phyloP scores from a whole-genome alignment of 129 eudicot genomes.

The Silybum marianum region DNA sequence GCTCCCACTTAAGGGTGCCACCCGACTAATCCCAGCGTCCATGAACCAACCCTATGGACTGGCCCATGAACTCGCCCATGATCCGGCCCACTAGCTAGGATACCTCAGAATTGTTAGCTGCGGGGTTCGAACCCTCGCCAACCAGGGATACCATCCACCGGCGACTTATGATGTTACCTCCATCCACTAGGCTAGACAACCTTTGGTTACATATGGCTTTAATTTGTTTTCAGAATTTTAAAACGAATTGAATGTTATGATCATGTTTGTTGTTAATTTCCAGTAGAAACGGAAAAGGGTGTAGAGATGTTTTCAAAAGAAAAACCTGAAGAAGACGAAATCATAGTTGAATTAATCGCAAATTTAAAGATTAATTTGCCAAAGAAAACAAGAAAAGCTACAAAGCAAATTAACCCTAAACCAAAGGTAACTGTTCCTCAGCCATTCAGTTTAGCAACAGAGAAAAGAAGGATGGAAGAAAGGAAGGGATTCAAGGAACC shows the following conservation, averaged over 20 bases:
- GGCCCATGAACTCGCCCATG: too few species aligned
- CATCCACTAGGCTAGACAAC: too few species aligned
- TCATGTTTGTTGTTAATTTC: neutral
- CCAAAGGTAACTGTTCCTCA: slow-evolving; percentile 32
- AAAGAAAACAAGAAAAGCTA: slow-evolving; percentile 18
- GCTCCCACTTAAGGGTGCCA: too few species aligned
- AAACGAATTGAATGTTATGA: neutral
- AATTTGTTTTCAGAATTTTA: neutral
- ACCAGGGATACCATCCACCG: too few species aligned
- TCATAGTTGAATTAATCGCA: slow-evolving; percentile 7
- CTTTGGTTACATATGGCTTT: too few species aligned
- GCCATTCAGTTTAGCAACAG: slow-evolving; percentile 42
- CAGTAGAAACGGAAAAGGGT: slow-evolving; percentile 11
- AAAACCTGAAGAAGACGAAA: slow-evolving; percentile 28
- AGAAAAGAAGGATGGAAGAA: slow-evolving; percentile 30
- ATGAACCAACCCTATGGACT: too few species aligned
- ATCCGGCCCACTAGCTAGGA: too few species aligned
- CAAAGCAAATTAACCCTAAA: slow-evolving; percentile 15
- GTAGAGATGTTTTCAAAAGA: slow-evolving; percentile 6
- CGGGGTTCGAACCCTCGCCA: too few species aligned
- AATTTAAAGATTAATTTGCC: slow-evolving; percentile 1
- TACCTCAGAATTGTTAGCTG: too few species aligned
- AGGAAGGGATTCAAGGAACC: slow-evolving; percentile 21
- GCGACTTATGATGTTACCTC: too few species aligned
- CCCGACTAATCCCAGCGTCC: too few species aligned